Percentiles rank a stretch among this genome's conserved stretches.
These are phyloP conservation scores for Paramarasmius palmivorus DNA, from an alignment of 1,284 basidiomycete species.

Conservation along the genomic window DNA sequence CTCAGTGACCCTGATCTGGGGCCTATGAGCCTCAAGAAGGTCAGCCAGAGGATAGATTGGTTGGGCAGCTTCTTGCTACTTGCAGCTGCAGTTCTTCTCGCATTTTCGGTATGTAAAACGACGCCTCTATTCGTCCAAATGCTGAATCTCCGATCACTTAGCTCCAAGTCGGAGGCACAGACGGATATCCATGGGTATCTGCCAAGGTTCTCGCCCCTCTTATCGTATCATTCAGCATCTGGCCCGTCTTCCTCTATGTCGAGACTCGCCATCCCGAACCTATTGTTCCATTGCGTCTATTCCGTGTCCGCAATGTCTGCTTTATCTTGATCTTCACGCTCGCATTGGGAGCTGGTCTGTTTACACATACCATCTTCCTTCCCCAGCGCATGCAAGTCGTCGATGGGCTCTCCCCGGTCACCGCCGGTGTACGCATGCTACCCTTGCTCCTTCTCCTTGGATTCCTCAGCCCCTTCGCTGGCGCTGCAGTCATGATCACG, in stretches of 20 bases:
- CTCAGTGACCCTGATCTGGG: background rate
- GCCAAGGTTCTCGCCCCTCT: background rate
- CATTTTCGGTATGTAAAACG: background rate
- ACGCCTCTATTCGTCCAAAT: background rate
- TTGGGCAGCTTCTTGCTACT: background rate
- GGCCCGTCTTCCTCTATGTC: background rate
- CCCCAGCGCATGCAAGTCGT: slow-evolving; percentile 3
- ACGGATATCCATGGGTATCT: background rate
- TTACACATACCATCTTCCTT: background rate
- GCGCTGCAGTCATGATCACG: background rate
- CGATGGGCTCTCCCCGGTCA: background rate
- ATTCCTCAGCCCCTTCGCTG: background rate
- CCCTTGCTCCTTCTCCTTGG: background rate
- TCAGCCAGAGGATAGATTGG: background rate
- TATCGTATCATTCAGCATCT: background rate
- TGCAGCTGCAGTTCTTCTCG: background rate
- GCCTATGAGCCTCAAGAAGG: background rate
- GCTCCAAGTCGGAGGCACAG: background rate
- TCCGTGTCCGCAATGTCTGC: background rate
- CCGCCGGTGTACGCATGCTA: slow-evolving; percentile 3
- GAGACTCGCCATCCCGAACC: slow-evolving; percentile 2
- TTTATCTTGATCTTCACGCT: background rate
- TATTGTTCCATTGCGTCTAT: background rate
- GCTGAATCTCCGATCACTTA: background rate
- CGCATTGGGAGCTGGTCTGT: background rate